phyloP scores from a whole-genome alignment of 108 stramenopile genomes.

The Cyclotella atomus region DNA sequence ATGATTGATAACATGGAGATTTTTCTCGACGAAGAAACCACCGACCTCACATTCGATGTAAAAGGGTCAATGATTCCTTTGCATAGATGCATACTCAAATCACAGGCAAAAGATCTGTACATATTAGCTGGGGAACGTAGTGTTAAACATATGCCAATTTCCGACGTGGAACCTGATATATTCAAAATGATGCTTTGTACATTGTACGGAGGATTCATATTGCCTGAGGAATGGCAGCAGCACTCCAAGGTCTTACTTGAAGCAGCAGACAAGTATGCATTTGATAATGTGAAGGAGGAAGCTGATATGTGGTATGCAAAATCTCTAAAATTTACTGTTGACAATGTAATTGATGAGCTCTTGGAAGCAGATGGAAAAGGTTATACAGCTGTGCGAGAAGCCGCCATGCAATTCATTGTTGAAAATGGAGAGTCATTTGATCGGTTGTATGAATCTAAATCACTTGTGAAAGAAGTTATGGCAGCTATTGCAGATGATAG shows the following conservation, averaged over 20 bases:
- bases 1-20: background rate
- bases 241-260: background rate
- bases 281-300: background rate
- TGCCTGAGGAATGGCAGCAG: background rate
- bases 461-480: no score
- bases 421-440: background rate
- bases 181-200: no score
- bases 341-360: background rate
- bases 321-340: background rate
- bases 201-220: no score
- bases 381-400: background rate
- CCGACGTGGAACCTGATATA: no score
- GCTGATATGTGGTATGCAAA: background rate
- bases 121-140: no score
- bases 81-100: conserved; percentile 7
- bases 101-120: background rate
- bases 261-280: background rate
- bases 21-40: background rate
- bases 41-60: background rate
- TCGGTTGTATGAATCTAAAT: no score
- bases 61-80: background rate
- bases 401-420: background rate
- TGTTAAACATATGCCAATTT: no score
- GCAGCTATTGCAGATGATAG: no score
- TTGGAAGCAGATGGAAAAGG: background rate